Conservation (phyloP, 2,329 filamentous ascomycete species). For the Hypoxylon sp. region DNA sequence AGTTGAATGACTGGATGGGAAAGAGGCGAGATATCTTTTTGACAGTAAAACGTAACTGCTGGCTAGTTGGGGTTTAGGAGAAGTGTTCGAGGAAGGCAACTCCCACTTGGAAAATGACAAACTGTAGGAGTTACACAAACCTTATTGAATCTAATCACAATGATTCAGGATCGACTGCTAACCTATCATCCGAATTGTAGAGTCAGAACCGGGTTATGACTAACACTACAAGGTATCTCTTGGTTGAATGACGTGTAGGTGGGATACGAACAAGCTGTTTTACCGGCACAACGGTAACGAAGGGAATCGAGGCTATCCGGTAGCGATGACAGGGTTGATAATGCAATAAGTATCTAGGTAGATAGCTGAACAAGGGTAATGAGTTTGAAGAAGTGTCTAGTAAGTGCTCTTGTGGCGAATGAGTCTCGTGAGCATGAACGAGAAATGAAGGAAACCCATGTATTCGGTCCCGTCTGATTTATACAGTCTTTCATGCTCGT, state of each 20-base stretch:
- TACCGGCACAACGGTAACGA: slow-evolving; percentile 12
- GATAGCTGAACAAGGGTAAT: slow-evolving; percentile 27
- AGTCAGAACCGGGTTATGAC: slow-evolving; percentile 10
- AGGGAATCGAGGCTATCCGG: slow-evolving; percentile 19
- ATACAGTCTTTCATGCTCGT: slow-evolving; percentile 32
- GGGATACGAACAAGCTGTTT: too few relatives aligned
- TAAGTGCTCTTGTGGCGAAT: slow-evolving; percentile 24
- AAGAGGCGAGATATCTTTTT: too few relatives aligned
- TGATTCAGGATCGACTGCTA: too few relatives aligned
- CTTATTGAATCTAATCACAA: too few relatives aligned
- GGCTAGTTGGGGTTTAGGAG: too few relatives aligned
- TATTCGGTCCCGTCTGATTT: slow-evolving; percentile 40
- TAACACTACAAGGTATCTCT: slow-evolving; percentile 1
- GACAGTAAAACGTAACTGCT: too few relatives aligned
- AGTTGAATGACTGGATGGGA: too few relatives aligned
- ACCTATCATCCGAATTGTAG: slow-evolving; percentile 7
- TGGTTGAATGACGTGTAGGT: slow-evolving; percentile 9
- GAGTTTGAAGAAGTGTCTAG: slow-evolving; percentile 28
- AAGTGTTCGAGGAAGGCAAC: not conserved
- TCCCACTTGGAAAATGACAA: too few relatives aligned
- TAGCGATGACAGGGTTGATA: slow-evolving; percentile 34
- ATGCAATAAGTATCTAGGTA: slow-evolving; percentile 28
- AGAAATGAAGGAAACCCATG: slow-evolving; percentile 33
- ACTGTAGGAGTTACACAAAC: too few relatives aligned
- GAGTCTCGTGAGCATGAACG: slow-evolving; percentile 21